Conservation (phyloP, 305 asterid genomes). For the Fraxinus greggii region DNA sequence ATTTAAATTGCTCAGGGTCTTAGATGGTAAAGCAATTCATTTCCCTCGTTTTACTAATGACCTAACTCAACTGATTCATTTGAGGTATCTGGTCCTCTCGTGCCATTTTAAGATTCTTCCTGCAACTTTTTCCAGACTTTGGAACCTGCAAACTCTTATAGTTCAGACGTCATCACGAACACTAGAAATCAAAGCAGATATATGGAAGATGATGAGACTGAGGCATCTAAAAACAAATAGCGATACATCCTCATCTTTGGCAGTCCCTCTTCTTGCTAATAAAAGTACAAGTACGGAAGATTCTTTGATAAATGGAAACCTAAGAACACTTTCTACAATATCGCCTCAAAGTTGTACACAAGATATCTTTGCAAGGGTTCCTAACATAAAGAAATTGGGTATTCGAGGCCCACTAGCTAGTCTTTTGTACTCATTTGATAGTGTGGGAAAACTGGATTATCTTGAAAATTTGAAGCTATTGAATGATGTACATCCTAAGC, state of each 20-base stretch:
- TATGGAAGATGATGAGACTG: slow-evolving; percentile 37
- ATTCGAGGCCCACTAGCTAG: slow-evolving; percentile 37
- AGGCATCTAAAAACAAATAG: slow-evolving; percentile 38
- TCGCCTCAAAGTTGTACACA: slow-evolving; percentile 38
- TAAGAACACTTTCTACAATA: slow-evolving; percentile 37
- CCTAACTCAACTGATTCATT: slow-evolving; percentile 29
- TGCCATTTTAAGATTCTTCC: slow-evolving; percentile 29
- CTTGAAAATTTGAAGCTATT: slow-evolving; percentile 44
- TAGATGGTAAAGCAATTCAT: slow-evolving; percentile 28
- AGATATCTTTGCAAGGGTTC: slow-evolving; percentile 31
- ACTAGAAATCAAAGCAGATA: slow-evolving; percentile 37
- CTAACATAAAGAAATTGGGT: slow-evolving; percentile 40
- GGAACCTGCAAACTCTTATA: slow-evolving; percentile 43
- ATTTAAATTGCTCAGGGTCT: slow-evolving; percentile 34
- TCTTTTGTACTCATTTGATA: slow-evolving; percentile 36
- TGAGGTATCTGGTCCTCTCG: slow-evolving; percentile 36
- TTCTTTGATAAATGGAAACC: slow-evolving; percentile 27
- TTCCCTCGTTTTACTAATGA: slow-evolving; percentile 26
- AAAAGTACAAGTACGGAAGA: slow-evolving; percentile 25
- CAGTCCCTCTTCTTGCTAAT: slow-evolving; percentile 13
- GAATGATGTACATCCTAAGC: slow-evolving; percentile 37
- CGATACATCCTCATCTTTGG: slow-evolving; percentile 30
- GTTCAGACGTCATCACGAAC: slow-evolving; percentile 35
- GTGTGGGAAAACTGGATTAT: slow-evolving; percentile 29
- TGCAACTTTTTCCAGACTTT: slow-evolving; percentile 34